These are phyloP conservation scores for Colletotrichum sp. DNA, from an alignment of 2,329 filamentous ascomycete species.

Conservation along the genomic window DNA sequence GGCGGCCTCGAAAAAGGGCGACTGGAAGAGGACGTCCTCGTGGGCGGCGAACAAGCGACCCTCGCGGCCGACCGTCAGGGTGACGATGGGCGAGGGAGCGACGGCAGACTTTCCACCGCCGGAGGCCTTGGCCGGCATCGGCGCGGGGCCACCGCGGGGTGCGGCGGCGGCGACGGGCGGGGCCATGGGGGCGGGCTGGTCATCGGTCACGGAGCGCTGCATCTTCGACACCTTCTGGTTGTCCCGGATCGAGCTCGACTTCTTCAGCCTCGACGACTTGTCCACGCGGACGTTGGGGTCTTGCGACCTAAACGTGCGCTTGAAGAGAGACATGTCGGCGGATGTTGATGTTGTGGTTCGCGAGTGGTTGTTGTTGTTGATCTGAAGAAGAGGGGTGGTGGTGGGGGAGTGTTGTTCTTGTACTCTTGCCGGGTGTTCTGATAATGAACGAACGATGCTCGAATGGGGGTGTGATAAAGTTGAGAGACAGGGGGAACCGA, in stretches of 20 bases:
- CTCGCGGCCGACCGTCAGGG: slow-evolving; percentile 82
- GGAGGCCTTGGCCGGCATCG: slow-evolving; percentile 51
- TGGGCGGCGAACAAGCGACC: slow-evolving; percentile 93
- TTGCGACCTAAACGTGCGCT: slow-evolving; percentile 84
- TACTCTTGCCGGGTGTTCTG: slow-evolving; percentile 1
- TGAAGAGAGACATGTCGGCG: slow-evolving; percentile 74
- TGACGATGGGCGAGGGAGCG: slow-evolving; percentile 76
- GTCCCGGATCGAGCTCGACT: slow-evolving; percentile 64
- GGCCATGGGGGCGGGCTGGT: slow-evolving; percentile 41
- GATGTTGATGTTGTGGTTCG: slow-evolving; percentile 20
- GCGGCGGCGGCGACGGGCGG: slow-evolving; percentile 44
- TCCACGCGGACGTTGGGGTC: slow-evolving; percentile 73
- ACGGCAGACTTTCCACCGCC: slow-evolving; percentile 27
- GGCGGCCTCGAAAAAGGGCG: slow-evolving; percentile 80
- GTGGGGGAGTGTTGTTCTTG: neutral
- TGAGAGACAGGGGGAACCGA: slow-evolving; percentile 40
- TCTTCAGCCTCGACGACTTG: slow-evolving; percentile 86
- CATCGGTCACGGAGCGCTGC: slow-evolving; percentile 78
- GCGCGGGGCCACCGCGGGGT: slow-evolving; percentile 43
- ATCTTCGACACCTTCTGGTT: slow-evolving; percentile 82
- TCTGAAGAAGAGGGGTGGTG: slow-evolving; percentile 3
- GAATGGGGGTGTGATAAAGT: slow-evolving; percentile 27
- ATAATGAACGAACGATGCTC: slow-evolving; percentile 21
- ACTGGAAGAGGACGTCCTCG: slow-evolving; percentile 87
- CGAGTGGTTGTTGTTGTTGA: neutral